Conservation (phyloP, 805 yeast species). For the Kuraishia ogatae region DNA sequence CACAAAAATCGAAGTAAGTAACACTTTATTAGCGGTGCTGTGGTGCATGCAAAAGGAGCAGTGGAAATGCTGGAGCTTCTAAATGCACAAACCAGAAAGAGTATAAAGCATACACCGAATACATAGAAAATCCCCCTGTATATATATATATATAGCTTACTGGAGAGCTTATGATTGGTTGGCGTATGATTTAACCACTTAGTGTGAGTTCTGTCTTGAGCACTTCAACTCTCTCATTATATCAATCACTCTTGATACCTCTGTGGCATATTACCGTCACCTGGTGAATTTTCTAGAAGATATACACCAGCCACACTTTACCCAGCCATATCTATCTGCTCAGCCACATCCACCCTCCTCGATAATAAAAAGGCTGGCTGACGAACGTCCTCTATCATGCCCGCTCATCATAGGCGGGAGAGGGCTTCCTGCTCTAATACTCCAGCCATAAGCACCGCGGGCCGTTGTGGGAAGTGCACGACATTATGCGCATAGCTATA, state of each 20-base stretch:
- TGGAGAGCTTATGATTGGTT: too few relatives aligned
- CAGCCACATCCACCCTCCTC: background rate
- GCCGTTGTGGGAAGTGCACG: too few relatives aligned
- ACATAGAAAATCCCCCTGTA: background rate
- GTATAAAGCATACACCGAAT: background rate
- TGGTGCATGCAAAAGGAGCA: too few relatives aligned
- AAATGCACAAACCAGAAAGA: background rate
- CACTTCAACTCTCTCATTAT: too few relatives aligned
- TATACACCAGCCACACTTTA: background rate
- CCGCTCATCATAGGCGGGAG: too few relatives aligned
- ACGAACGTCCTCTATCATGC: background rate
- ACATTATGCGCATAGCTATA: too few relatives aligned
- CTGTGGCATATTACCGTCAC: background rate
- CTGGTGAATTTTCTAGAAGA: background rate
- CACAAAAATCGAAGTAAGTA: background rate
- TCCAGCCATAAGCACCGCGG: too few relatives aligned
- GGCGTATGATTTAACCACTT: background rate
- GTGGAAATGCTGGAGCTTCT: background rate
- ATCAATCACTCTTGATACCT: background rate
- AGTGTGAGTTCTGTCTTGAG: background rate
- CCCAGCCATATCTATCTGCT: background rate
- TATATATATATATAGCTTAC: background rate
- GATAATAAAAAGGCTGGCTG: background rate
- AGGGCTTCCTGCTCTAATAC: too few relatives aligned
- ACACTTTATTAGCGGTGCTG: too few relatives aligned